These are phyloP conservation scores for Globisporangium yorkense DNA, from an alignment of 352 stramenopile genomes.

Conservation along the genomic window DNA sequence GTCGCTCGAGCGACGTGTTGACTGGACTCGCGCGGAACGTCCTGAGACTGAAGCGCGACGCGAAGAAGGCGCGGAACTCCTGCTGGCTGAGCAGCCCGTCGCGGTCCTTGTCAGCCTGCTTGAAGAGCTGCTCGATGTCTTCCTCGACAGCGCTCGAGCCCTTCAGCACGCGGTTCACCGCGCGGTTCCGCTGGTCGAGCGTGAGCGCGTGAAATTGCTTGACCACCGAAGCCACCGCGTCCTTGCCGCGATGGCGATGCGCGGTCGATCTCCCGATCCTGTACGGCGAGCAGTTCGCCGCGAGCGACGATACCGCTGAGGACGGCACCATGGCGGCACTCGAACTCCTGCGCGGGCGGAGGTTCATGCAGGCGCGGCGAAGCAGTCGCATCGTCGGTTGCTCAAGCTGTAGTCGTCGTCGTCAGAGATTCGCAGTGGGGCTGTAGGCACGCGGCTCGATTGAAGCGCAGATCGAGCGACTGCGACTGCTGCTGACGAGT, in stretches of 20 bases:
- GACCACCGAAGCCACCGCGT: slow-evolving; percentile 34
- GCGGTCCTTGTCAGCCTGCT: slow-evolving; percentile 61
- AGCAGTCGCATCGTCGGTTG: slow-evolving; percentile 12
- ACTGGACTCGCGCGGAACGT: slow-evolving; percentile 25
- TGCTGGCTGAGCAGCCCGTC: slow-evolving; percentile 59
- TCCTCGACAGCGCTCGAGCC: slow-evolving; percentile 30
- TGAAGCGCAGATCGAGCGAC: too few species aligned
- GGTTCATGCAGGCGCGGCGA: slow-evolving; percentile 12
- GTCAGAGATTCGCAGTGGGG: too few species aligned
- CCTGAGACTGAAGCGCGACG: slow-evolving; percentile 62
- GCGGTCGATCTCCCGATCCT: slow-evolving; percentile 6
- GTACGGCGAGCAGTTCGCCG: neutral
- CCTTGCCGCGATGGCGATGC: slow-evolving; percentile 11
- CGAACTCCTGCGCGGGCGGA: slow-evolving; percentile 11
- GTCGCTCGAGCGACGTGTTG: slow-evolving; percentile 31
- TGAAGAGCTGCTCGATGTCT: slow-evolving; percentile 63
- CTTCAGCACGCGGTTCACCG: slow-evolving; percentile 45
- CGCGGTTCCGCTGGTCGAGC: slow-evolving; percentile 45
- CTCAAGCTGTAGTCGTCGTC: neutral
- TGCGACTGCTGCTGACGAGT: too few species aligned
- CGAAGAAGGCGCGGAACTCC: slow-evolving; percentile 59
- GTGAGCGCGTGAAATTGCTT: slow-evolving; percentile 58
- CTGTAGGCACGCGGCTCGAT: too few species aligned
- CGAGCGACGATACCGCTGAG: neutral
- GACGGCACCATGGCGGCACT: neutral